Conservation (phyloP, 805 yeast genomes). For the Barnettozyma botsteinii region DNA sequence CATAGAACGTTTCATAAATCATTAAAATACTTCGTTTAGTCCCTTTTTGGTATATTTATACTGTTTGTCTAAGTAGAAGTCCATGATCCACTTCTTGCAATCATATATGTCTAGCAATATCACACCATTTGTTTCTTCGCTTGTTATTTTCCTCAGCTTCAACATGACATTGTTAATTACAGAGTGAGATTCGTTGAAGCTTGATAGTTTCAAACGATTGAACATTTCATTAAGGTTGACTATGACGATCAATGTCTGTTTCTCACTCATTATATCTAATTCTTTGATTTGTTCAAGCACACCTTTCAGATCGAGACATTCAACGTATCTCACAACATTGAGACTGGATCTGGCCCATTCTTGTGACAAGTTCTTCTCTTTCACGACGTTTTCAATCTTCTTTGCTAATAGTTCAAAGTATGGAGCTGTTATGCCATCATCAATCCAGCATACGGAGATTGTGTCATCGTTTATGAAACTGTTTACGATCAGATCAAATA, state of each 20-base stretch:
- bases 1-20: no score
- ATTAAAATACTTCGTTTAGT: not conserved
- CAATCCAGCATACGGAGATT: conserved; percentile 1
- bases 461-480: not conserved
- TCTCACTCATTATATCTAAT: not conserved
- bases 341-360: not conserved
- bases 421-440: conserved; percentile 1
- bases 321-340: not conserved
- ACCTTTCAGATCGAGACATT: conserved; percentile 2
- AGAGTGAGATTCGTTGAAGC: not conserved
- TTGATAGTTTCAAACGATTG: not conserved
- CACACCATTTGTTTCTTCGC: not conserved
- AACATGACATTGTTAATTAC: not conserved
- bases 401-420: not conserved
- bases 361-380: not conserved
- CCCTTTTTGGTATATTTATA: not conserved
- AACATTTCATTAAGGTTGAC: conserved; percentile 2
- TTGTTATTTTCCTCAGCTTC: not conserved
- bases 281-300: not conserved
- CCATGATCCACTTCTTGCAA: not conserved
- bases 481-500: conserved; percentile 2
- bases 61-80: not conserved
- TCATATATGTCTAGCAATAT: conserved; percentile 2
- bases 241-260: not conserved
- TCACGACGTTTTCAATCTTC: not conserved